Evolutionary conservation across 208 protist genomes (phyloP).

Genomic region (Acanthamoeba royreba): DNA sequence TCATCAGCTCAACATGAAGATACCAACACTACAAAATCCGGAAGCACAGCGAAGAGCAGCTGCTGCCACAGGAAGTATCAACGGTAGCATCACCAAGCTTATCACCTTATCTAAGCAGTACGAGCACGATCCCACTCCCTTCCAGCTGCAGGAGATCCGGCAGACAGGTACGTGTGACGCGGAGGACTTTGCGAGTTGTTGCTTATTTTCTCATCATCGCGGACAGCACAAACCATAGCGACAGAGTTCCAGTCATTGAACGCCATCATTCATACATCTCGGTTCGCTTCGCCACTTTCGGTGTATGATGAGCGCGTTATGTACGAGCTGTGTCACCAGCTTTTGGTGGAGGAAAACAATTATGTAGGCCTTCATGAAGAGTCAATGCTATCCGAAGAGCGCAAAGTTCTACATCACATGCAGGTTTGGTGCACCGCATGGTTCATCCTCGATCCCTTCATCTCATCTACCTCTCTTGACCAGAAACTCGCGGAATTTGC

Average conservation of each 20-base stretch:
- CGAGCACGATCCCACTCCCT: neutral
- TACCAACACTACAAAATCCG: neutral
- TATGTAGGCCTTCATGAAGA: neutral
- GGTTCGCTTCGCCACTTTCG: neutral
- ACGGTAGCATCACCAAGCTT: neutral
- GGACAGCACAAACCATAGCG: neutral
- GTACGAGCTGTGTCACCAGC: neutral
- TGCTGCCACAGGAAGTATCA: neutral
- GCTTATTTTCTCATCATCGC: neutral
- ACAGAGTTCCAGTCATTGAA: neutral
- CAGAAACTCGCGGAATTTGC: neutral
- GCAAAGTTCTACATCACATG: neutral
- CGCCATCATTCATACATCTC: neutral
- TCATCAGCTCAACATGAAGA: conserved; percentile 4
- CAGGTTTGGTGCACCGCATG: neutral
- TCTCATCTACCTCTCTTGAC: too few relatives aligned
- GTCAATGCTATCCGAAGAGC: neutral
- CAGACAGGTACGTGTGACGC: neutral
- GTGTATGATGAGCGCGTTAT: neutral
- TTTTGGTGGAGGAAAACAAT: neutral
- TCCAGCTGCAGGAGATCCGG: neutral
- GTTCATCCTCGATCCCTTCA: neutral
- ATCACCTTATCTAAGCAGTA: conserved; percentile 22
- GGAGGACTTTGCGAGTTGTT: too few relatives aligned
- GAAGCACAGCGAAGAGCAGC: neutral